phyloP scores from a whole-genome alignment of 352 stramenopile species.

The Globisporangium nodosum region DNA sequence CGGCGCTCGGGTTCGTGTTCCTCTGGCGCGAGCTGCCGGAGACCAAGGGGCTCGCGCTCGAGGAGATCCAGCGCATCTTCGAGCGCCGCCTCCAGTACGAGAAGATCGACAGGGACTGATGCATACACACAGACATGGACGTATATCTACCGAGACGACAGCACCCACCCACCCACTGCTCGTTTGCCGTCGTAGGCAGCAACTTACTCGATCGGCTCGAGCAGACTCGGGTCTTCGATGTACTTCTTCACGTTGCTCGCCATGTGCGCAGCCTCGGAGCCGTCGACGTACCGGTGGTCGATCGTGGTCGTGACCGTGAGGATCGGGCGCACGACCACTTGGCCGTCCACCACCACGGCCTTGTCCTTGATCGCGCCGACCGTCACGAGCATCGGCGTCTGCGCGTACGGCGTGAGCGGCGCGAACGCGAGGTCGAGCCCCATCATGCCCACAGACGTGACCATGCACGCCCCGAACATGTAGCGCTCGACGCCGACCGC shows the following conservation, averaged over 20 bases:
- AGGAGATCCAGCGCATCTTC: slow-evolving; percentile 92
- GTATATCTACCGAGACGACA: slow-evolving; percentile 1
- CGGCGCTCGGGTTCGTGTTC: slow-evolving; percentile 65
- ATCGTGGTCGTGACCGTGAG: slow-evolving; percentile 68
- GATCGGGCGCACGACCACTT: slow-evolving; percentile 54
- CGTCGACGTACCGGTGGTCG: slow-evolving; percentile 64
- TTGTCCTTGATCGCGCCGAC: slow-evolving; percentile 65
- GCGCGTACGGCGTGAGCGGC: slow-evolving; percentile 54
- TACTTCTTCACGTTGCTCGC: slow-evolving; percentile 39
- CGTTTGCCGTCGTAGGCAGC: not conserved
- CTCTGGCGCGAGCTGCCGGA: slow-evolving; percentile 85
- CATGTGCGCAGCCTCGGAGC: slow-evolving; percentile 56
- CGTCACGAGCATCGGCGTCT: slow-evolving; percentile 63
- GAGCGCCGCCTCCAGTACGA: slow-evolving; percentile 28
- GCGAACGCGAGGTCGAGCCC: slow-evolving; percentile 62
- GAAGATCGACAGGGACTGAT: slow-evolving; percentile 27
- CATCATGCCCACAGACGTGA: slow-evolving; percentile 73
- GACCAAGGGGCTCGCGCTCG: slow-evolving; percentile 90
- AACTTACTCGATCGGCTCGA: slow-evolving; percentile 33
- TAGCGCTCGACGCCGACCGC: slow-evolving; percentile 56
- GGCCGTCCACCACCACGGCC: slow-evolving; percentile 48
- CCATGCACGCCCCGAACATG: slow-evolving; percentile 69
- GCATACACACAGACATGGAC: not conserved
- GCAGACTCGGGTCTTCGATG: slow-evolving; percentile 43
- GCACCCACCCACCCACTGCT: too few species aligned